Evolutionary conservation across 192 early-diverging fungal genomes (phyloP).

Genomic region (Umbelopsis sp.): DNA sequence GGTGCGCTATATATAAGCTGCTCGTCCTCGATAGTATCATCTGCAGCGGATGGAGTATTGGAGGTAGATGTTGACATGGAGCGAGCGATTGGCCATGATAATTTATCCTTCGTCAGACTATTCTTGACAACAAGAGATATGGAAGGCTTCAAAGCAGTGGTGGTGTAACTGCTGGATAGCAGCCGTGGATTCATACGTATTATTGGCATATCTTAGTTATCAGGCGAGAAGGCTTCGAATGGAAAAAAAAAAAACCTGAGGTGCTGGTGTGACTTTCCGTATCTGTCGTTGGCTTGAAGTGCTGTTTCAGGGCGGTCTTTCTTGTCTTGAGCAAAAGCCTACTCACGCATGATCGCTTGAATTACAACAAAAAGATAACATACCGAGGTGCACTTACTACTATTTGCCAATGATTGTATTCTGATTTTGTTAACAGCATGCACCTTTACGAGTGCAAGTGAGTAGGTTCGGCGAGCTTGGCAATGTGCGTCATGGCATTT

Average conservation of each 20-base stretch:
- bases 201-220: not conserved
- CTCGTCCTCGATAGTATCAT: not conserved
- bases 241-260: not conserved
- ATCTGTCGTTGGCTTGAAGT: not conserved
- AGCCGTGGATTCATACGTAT: not conserved
- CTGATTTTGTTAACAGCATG: too few relatives aligned
- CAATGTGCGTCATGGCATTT: slow-evolving; percentile 16
- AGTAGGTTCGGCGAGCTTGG: not conserved
- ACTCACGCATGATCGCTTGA: too few relatives aligned
- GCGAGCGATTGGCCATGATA: not conserved
- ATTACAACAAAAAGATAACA: too few relatives aligned
- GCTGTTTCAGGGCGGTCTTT: too few relatives aligned
- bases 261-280: not conserved
- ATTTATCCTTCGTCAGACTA: not conserved
- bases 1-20: slow-evolving; percentile 34
- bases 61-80: not conserved
- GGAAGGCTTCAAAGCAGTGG: too few relatives aligned
- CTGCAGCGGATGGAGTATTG: not conserved
- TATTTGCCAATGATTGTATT: too few relatives aligned
- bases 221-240: not conserved
- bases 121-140: not conserved
- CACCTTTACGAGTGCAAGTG: too few relatives aligned
- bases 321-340: too few relatives aligned
- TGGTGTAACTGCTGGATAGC: too few relatives aligned
- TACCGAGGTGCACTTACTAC: too few relatives aligned